Evolutionary conservation across 2,329 filamentous ascomycete species (phyloP), one percentile per base, ranked within the genome.

Genomic region (Nemania diffusa): DNA sequence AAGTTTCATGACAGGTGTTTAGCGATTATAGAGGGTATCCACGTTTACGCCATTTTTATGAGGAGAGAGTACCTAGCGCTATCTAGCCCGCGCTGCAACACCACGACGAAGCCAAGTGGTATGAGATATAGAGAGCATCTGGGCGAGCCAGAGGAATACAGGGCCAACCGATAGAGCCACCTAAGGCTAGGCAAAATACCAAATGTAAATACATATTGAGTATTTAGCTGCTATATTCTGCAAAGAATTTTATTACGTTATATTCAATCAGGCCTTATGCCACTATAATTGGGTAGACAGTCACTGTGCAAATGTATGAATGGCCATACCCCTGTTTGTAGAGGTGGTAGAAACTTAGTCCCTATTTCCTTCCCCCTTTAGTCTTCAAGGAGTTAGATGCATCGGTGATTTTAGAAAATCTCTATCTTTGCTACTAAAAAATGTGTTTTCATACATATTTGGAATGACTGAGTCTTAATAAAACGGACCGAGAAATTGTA

Each of bases 1-100:
- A 44, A 13, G 17, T 4, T 62, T 51, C 32, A 64, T 32, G 56
- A 67, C 22, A 58, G 15, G 51, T 20, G 5, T 53, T 55, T 5
- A 20, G 15, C 11, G 13, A 3, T 29, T 17, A 37, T 60, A 55
- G 65, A 57, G n/a, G 4, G 27, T 52, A 17, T 20, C 17, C 13
- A 32, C 4, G 24, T 20, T 52, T 52, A n/a, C 48, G 7, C 4
- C 27, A 5, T 26, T 3, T 15, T 11, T 50, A 27, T 26, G 11
- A 27, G 22, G 40, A 27, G 9, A 6, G 7, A n/a, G 5, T 27
- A 50, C 5, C 46, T 15, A 15, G 46, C 20, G 9, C 11, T 13
- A 27, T 27, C 11, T 50, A 50, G 7, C 3, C 13, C 46, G 46
- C 22, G 46, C 22, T n/a, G 17, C 3, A n/a, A 8, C 17, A n/a